Conservation (phyloP, 2,329 filamentous ascomycete genomes). For the Dichotomopilus funicola region DNA sequence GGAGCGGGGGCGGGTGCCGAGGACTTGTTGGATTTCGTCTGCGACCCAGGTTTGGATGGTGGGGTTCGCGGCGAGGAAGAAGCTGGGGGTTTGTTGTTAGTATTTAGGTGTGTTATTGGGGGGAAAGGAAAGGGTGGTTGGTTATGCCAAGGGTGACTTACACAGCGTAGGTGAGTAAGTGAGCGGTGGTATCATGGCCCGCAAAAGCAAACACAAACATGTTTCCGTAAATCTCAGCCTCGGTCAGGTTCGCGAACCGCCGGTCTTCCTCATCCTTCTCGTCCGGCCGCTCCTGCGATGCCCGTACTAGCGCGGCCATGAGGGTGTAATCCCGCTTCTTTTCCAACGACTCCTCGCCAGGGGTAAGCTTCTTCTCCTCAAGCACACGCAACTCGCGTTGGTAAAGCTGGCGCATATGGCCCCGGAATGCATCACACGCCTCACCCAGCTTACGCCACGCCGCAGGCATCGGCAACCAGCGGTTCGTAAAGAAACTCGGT, state of each 20-base stretch:
- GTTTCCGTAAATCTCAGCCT: slow-evolving; percentile 36
- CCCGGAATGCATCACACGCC: not conserved
- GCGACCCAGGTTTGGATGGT: slow-evolving; percentile 40
- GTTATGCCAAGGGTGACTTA: not conserved
- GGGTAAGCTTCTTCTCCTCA: not conserved
- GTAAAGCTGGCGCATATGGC: not conserved
- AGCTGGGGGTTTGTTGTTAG: not conserved
- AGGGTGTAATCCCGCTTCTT: slow-evolving; percentile 4
- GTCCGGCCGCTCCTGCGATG: not conserved
- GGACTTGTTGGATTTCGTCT: slow-evolving; percentile 32
- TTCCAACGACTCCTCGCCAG: not conserved
- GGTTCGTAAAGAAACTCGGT: not conserved
- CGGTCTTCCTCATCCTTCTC: not conserved
- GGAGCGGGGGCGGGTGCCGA: slow-evolving; percentile 16
- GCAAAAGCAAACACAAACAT: slow-evolving; percentile 36
- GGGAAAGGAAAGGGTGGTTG: not conserved
- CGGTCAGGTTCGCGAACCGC: slow-evolving; percentile 24
- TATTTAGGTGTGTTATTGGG: not conserved
- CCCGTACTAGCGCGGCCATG: slow-evolving; percentile 11
- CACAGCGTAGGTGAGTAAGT: slow-evolving; percentile 37
- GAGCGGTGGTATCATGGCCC: slow-evolving; percentile 45
- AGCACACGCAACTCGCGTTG: not conserved
- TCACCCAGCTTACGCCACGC: not conserved
- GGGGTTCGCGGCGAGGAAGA: slow-evolving; percentile 39
- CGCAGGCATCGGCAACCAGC: not conserved